Base-by-base conservation (phyloP, 179 eudicot genomes). In the Spinacia oleracea region DNA sequence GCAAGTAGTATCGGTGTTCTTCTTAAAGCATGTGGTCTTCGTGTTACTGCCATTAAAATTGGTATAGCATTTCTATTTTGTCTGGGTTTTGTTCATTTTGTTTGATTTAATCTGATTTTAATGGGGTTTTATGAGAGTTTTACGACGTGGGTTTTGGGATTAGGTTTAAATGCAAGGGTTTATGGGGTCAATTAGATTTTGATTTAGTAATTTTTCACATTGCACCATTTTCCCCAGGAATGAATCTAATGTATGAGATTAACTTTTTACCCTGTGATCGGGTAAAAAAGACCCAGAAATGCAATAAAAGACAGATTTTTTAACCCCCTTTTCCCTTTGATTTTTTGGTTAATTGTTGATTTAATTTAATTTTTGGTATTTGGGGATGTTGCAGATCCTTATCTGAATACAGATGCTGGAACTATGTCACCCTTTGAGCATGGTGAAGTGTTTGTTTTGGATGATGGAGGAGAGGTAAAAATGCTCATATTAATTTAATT, bases 361-460 rank as follows among this genome's bases (percentile, higher is more conserved):
- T 73, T n/a, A 23, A 27, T 27, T 40, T 40, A 38, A 1, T 38
- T 62, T 48, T 53, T 29, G 60, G 34, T 7, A 20, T 46, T 48
- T 65, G 34, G 77, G 35, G 59, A 16, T 69, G 51, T 77, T 75
- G 79, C 87, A 94, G 97, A 94, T 90, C 98, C 98, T 82, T 95
- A 95, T 78, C 82, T 95, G 89, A 95, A 95, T 73, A 91, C 94
- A 64, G 98, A 95, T 88, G 98, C 98, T 51, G 98, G 98, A 82
- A 95, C 98, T 5, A 95, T 95, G 98, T 95, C 98, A 34, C 98
- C 98, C 73, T 91, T 93, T 73, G 98, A 95, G 86, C 98, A 95
- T 77, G 98, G 98, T 72, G 98, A 94, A 87, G 98, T 94, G 69
- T 94, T 80, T 79, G 98, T 94, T 55, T 83, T 94, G 62, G 97